These are phyloP conservation scores for Ogataea naganishii DNA, from an alignment of 805 yeast species.

Conservation along the genomic window DNA sequence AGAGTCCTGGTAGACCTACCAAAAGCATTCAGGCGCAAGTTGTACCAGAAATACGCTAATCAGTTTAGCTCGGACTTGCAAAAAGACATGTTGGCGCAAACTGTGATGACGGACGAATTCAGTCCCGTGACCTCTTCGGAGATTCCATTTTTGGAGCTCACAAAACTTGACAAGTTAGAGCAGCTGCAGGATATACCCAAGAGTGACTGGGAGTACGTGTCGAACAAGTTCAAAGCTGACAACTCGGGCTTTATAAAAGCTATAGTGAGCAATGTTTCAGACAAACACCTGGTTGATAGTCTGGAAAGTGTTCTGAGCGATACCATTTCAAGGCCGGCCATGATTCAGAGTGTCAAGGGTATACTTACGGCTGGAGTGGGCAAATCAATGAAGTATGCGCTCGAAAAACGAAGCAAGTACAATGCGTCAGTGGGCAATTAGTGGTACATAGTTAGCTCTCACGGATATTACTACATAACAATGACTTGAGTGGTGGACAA, in stretches of 20 bases:
- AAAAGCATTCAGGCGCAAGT: constrained; percentile 30
- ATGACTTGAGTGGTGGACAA: not conserved
- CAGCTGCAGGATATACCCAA: constrained; percentile 18
- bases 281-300: constrained; percentile 21
- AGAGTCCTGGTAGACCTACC: constrained; percentile 45
- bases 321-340: constrained; percentile 63
- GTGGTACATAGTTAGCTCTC: not conserved
- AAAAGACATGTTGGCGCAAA: constrained; percentile 22
- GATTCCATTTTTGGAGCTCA: constrained; percentile 1
- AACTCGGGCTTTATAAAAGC: constrained; percentile 27
- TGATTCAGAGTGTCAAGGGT: constrained; percentile 75
- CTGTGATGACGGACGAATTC: constrained; percentile 8
- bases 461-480: not conserved
- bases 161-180: constrained; percentile 2
- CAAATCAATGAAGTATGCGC: constrained; percentile 65
- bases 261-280: constrained; percentile 31
- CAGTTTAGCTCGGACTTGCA: constrained; percentile 16
- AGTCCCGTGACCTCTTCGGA: not conserved
- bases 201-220: constrained; percentile 25
- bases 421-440: constrained; percentile 2
- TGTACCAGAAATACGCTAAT: constrained; percentile 21
- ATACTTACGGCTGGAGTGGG: constrained; percentile 76
- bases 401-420: constrained; percentile 50
- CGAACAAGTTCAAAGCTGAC: constrained; percentile 13
- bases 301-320: constrained; percentile 33